A percentile compares a stretch with the other conserved stretches of the same genome.
These are phyloP conservation scores for Cladorrhinum samala DNA, from an alignment of 495 filamentous ascomycete genomes.

Conservation along the genomic window DNA sequence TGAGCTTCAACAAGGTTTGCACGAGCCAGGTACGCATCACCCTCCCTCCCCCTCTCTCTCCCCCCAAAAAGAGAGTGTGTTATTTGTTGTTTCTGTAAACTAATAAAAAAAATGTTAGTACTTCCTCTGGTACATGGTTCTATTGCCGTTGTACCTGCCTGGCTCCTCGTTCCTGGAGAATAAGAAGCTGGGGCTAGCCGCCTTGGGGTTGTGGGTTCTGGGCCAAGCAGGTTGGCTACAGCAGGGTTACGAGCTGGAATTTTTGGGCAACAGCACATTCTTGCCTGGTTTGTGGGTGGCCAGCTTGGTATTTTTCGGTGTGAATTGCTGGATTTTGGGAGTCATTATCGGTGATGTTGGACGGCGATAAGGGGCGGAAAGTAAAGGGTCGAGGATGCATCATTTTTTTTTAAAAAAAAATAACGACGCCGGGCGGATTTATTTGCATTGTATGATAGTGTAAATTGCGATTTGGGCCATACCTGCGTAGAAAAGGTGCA, in stretches of 20 bases:
- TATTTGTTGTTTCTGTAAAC: too few relatives aligned
- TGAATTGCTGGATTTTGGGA: slow-evolving; percentile 83
- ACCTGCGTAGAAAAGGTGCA: too few relatives aligned
- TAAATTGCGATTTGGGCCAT: too few relatives aligned
- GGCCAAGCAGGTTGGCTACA: slow-evolving; percentile 78
- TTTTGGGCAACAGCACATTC: slow-evolving; percentile 79
- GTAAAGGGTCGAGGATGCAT: background rate
- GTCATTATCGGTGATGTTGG: slow-evolving; percentile 65
- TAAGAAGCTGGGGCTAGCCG: slow-evolving; percentile 54
- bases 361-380: too few relatives aligned
- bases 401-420: background rate
- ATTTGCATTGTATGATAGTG: too few relatives aligned
- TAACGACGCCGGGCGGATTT: too few relatives aligned
- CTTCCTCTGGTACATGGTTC: slow-evolving; percentile 94
- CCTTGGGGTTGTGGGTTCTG: slow-evolving; percentile 63
- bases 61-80: too few relatives aligned
- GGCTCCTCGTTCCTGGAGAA: slow-evolving; percentile 60
- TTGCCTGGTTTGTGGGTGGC: slow-evolving; percentile 74
- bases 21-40: slow-evolving; percentile 72
- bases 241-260: slow-evolving; percentile 83
- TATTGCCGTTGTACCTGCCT: slow-evolving; percentile 87
- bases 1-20: slow-evolving; percentile 97
- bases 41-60: background rate
- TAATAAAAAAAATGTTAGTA: too few relatives aligned
- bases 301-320: slow-evolving; percentile 69